phyloP scores from a whole-genome alignment of 73 alveolate species.

The Breviolum minutum region DNA sequence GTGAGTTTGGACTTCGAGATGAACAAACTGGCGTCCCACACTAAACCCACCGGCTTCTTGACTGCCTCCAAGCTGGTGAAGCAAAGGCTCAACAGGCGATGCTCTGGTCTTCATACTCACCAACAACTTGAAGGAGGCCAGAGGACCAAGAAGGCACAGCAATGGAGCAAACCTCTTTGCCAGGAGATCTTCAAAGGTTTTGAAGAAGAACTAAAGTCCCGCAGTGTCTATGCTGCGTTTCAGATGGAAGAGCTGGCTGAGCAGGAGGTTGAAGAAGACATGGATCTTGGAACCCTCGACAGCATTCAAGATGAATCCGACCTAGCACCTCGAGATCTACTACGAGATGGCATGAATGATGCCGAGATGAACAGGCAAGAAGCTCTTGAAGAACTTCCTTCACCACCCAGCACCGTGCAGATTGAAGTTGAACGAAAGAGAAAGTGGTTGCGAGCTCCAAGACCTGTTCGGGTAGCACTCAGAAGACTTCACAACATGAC shows the following conservation, averaged over 20 bases:
- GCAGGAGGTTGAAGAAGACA: too few species aligned
- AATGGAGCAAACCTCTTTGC: not conserved
- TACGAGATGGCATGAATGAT: not conserved
- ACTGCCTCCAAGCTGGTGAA: not conserved
- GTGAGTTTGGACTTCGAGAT: not conserved
- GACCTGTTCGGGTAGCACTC: not conserved
- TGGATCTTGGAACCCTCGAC: not conserved
- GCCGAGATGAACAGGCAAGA: not conserved
- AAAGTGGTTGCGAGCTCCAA: not conserved
- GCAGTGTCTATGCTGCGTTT: not conserved
- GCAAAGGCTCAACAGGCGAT: not conserved
- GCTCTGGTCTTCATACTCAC: not conserved
- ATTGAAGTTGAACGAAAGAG: not conserved
- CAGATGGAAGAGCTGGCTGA: not conserved
- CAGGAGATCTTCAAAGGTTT: not conserved
- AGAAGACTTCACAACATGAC: constrained; percentile 46
- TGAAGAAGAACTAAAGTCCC: not conserved
- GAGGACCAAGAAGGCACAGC: not conserved
- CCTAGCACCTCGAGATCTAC: not conserved
- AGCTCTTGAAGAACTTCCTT: not conserved
- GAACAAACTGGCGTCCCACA: not conserved
- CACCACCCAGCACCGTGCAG: not conserved
- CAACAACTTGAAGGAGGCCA: not conserved
- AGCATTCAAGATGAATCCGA: not conserved
- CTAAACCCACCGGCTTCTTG: constrained; percentile 1